Base-by-base conservation (phyloP, 2,329 filamentous ascomycete genomes). In the Shiraia sp. region DNA sequence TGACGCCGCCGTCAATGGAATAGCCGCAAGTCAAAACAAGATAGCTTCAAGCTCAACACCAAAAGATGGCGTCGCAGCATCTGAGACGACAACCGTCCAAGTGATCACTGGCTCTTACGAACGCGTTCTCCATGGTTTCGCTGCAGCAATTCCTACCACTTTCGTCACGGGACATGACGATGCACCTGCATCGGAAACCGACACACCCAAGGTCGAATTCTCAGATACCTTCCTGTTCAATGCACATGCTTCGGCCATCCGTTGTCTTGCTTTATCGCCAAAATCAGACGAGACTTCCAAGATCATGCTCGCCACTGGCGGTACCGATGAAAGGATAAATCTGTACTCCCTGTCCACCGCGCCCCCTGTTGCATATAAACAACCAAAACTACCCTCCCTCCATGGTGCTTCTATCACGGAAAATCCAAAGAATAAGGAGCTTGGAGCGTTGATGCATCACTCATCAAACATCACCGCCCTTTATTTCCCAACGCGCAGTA, bases 141-240 rank as follows among this genome's bases (percentile, higher is more conserved):
- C 87, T 6, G 90, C 87, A n/a, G 82, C 82, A 2, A 75, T 95
- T 37, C 75, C 79, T 16, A 52, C 42, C 35, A 45, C 25, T 38
- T 55, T 64, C 22, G 36, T 66, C 53, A 55, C 61, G 65, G 61
- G 52, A 63, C 50, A 51, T 14, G 39, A 53, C 22, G 42, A 54
- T 31, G 40, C 41, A 33, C 38, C 56, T 8, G 38, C 45, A 26
- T 29, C 51, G 30, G 54, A 60, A 36, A 40, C 54, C 17, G 55
- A 61, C 27, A 47, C 53, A 15, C 40, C 65, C 26, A 56, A 61
- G 13, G 76, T 85, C 40, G 78, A 84, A 36, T 97, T 96, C 65
- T 82, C 88, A 53, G 92, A 97, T 70, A 92, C 88, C 0, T 99
- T 99, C 70, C 81, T 99, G 42, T 96, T 99, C 80, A 89, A 91